Percentiles rank a stretch among this genome's conserved stretches.
These are phyloP conservation scores for Phyllosticta capitalensis DNA, from an alignment of 2,329 filamentous ascomycete species.

Conservation along the genomic window DNA sequence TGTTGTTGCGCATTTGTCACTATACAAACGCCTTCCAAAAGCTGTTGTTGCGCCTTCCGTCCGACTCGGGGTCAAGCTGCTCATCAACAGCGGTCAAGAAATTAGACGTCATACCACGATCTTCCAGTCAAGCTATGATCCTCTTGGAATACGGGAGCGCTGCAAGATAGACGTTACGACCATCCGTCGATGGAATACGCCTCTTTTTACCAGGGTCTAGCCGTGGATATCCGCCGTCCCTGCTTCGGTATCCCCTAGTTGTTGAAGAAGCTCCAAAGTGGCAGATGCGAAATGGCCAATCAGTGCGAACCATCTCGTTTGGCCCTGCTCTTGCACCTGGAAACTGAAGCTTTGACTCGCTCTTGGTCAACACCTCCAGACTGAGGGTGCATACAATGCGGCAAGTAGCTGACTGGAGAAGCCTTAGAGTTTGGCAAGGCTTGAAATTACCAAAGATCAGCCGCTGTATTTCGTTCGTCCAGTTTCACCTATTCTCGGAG, in stretches of 20 bases:
- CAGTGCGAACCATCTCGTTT: background rate
- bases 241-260: background rate
- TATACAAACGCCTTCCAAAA: background rate
- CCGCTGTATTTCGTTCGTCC: background rate
- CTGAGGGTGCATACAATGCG: too few species aligned
- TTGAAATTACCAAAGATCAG: background rate
- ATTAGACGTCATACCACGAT: background rate
- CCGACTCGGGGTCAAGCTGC: background rate
- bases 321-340: background rate
- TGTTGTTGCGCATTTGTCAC: background rate
- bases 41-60: background rate
- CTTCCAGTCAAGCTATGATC: background rate
- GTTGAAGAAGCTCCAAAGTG: background rate
- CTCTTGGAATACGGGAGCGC: background rate
- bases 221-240: background rate
- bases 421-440: background rate
- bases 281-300: background rate
- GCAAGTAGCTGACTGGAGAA: background rate
- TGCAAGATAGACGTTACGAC: background rate
- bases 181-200: background rate
- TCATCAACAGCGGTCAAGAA: background rate
- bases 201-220: background rate
- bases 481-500: background rate
- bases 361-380: background rate
- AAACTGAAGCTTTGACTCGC: background rate